Conservation (phyloP, 805 yeast species). For the Candida incommunis region DNA sequence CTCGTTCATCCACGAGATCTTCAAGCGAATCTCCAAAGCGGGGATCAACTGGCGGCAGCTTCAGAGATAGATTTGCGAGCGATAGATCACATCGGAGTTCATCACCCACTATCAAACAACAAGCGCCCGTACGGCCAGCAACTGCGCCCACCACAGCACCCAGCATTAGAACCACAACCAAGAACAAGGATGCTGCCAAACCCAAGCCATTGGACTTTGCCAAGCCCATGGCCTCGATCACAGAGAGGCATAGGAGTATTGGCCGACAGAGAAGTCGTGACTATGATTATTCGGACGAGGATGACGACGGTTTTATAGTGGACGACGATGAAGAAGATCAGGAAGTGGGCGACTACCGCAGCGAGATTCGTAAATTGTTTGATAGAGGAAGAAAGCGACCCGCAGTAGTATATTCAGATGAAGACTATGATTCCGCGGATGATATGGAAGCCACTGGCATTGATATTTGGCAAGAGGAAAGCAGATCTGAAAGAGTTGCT, state of each 20-base stretch:
- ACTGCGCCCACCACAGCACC: neutral
- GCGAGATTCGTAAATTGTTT: conserved; percentile 80
- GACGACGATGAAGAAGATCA: conserved; percentile 33
- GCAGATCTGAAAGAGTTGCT: conserved; percentile 48
- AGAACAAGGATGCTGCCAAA: neutral
- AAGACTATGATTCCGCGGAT: conserved; percentile 34
- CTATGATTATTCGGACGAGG: conserved; percentile 27
- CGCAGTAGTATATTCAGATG: conserved; percentile 24
- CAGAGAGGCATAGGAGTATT: neutral
- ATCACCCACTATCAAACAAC: neutral
- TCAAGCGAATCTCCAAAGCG: neutral
- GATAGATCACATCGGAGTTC: neutral
- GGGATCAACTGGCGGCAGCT: neutral
- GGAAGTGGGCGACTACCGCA: conserved; percentile 53
- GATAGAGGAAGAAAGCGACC: conserved; percentile 29
- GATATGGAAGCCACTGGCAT: conserved; percentile 91
- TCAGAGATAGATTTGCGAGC: neutral
- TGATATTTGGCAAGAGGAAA: conserved; percentile 73
- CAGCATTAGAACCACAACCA: no score
- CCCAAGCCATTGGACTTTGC: conserved; percentile 1
- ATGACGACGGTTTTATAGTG: conserved; percentile 39
- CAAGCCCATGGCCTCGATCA: neutral
- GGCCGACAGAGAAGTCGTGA: neutral
- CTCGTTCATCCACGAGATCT: no score
- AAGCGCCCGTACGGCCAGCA: neutral